phyloP scores from a whole-genome alignment of 441 rosid genomes.

The Hypseocharis bilobata region DNA sequence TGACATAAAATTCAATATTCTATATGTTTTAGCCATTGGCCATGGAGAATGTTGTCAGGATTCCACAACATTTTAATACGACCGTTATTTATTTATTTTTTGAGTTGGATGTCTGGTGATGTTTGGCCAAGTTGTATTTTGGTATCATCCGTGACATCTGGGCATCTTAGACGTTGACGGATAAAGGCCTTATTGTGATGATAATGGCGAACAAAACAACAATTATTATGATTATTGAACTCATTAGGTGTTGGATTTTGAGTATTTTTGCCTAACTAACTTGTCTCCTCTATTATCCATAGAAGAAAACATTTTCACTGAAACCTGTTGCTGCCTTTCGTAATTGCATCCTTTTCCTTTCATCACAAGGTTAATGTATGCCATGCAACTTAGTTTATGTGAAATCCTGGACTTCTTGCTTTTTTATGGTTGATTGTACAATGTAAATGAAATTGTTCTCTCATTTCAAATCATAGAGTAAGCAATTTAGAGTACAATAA shows the following conservation, averaged over 20 bases:
- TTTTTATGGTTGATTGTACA: neutral
- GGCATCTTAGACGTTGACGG: neutral
- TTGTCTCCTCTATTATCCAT: neutral
- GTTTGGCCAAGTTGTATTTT: neutral
- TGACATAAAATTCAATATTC: too few relatives aligned
- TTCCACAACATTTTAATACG: neutral
- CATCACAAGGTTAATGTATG: neutral
- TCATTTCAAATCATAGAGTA: neutral
- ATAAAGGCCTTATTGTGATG: neutral
- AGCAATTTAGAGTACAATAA: too few relatives aligned
- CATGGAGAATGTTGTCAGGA: neutral
- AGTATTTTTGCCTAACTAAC: neutral
- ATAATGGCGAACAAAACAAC: neutral
- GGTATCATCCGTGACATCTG: neutral
- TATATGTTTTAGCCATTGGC: neutral
- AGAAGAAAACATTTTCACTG: neutral
- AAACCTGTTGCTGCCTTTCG: neutral
- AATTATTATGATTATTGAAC: neutral
- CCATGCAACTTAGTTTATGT: neutral
- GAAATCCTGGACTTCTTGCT: neutral
- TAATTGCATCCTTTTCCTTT: neutral
- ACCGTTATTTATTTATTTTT: too few relatives aligned
- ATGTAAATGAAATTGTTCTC: neutral
- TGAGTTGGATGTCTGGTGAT: neutral
- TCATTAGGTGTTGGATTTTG: neutral